phyloP scores from a whole-genome alignment of 768 basidiomycete species.

The Russula olivacea region DNA sequence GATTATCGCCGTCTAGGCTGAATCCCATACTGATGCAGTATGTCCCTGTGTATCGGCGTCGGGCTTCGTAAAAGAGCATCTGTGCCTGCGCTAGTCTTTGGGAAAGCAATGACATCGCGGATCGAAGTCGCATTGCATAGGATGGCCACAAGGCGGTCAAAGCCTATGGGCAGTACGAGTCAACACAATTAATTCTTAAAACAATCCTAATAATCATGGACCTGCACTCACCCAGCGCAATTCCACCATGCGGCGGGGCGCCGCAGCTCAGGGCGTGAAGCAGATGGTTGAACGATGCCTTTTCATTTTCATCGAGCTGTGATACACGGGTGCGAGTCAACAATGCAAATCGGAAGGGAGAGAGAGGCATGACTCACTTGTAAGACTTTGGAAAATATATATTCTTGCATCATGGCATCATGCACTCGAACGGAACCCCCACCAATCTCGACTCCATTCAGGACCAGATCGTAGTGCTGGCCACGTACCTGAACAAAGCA shows the following conservation, averaged over 20 bases:
- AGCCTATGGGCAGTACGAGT: constrained; percentile 45
- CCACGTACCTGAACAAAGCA: constrained; percentile 66
- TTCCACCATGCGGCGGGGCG: constrained; percentile 93
- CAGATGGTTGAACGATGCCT: constrained; percentile 73
- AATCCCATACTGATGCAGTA: constrained; percentile 62
- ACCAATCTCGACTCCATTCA: constrained; percentile 91
- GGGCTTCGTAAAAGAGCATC: constrained; percentile 91
- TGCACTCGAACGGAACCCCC: constrained; percentile 93
- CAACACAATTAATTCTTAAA: neutral
- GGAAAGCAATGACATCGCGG: constrained; percentile 94
- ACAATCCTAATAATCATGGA: neutral
- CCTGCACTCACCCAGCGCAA: constrained; percentile 67
- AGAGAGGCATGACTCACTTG: constrained; percentile 43
- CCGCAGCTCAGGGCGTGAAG: constrained; percentile 83
- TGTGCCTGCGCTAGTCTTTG: constrained; percentile 77
- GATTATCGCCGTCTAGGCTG: constrained; percentile 29
- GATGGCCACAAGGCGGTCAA: constrained; percentile 90
- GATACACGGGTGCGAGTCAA: neutral
- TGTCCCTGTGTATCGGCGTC: constrained; percentile 45
- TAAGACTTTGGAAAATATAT: constrained; percentile 69
- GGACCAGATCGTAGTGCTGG: constrained; percentile 93
- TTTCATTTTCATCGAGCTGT: constrained; percentile 70
- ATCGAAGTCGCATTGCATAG: constrained; percentile 84
- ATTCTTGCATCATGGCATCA: constrained; percentile 80
- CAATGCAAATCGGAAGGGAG: neutral